These are phyloP conservation scores for Lindgomyces ingoldianus DNA, from an alignment of 495 filamentous ascomycete species.

Conservation along the genomic window DNA sequence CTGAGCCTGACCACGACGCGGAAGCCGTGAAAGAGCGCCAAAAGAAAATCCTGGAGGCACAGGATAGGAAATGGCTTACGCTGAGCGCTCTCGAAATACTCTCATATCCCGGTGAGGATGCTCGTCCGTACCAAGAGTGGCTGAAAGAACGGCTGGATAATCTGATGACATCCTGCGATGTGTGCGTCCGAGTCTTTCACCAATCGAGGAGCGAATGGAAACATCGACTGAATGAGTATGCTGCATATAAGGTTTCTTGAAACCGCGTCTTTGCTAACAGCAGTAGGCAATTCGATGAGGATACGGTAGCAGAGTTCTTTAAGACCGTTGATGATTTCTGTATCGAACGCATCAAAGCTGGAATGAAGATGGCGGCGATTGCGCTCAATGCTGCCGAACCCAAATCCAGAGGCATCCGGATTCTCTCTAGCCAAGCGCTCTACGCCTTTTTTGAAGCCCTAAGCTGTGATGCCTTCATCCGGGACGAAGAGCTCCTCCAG, in stretches of 20 bases:
- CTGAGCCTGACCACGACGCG: constrained; percentile 12
- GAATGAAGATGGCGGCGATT: constrained; percentile 53
- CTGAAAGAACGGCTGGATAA: constrained; percentile 57
- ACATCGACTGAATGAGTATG: constrained; percentile 52
- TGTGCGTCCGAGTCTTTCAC: constrained; percentile 81
- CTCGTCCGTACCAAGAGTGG: constrained; percentile 59
- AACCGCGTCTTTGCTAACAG: constrained; percentile 17
- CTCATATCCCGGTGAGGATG: constrained; percentile 63
- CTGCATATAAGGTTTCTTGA: neutral
- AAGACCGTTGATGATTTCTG: constrained; percentile 60
- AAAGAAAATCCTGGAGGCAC: constrained; percentile 50
- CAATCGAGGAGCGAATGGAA: constrained; percentile 64
- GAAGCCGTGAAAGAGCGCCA: constrained; percentile 17
- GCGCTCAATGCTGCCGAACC: constrained; percentile 53
- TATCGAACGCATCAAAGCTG: constrained; percentile 61
- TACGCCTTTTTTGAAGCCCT: constrained; percentile 65
- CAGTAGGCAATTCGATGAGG: constrained; percentile 59
- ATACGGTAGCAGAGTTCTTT: constrained; percentile 60
- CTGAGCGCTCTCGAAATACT: constrained; percentile 68
- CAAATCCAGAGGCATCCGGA: constrained; percentile 51
- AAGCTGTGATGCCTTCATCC: constrained; percentile 62
- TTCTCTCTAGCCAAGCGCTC: constrained; percentile 54
- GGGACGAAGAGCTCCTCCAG: constrained; percentile 54
- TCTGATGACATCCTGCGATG: constrained; percentile 69
- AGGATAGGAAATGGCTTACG: constrained; percentile 56